Base-by-base conservation (phyloP, 345 rosid genomes). In the Bretschneidera sinensis region DNA sequence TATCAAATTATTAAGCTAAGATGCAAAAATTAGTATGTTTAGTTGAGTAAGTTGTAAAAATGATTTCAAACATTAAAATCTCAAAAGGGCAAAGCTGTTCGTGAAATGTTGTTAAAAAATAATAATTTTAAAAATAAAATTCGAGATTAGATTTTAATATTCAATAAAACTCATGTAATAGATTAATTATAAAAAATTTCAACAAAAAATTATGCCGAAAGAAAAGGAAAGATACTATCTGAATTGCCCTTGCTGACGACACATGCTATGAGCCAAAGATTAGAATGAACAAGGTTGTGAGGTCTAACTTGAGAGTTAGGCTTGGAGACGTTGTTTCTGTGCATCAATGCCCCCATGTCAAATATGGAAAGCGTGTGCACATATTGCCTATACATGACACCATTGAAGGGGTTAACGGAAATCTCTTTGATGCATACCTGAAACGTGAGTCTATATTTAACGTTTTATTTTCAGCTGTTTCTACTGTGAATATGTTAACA, bases 321-420 rank as follows among this genome's bases (percentile, higher is more conserved):
- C 83, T 90, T 13, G 95, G 97, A 43, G 95, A 89, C 71, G 97
- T 89, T 65, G 79, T 89, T 24, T 89, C 97, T 28, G 86, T 89
- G 51, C 97, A 89, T 64, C 97, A 87, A 45, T 89, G 96, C 62
- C 85, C 92, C 13, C 96, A 86, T 80, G 96, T 91, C 34, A 91
- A 91, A 61, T 88, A 91, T 61, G 96, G 98, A 18, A 86, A 85
- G 76, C 92, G 96, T 64, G 97, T 92, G 11, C 98, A 92, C 81
- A 92, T 92, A 23, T 79, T 92, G 59, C 98, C 95, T 2, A 69
- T 92, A 5, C 97, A 92, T 78, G 98, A 89, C 71, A 80, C 97
- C 1, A 75, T 89, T 59, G 98, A 92, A 75, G 98, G 95, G 10
- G 87, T 92, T 50, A 86, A 95, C 51, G 96, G 95, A 63, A 92